Conservation (phyloP, 2,329 filamentous ascomycete species). For the Xylariomycetidae sp. region DNA sequence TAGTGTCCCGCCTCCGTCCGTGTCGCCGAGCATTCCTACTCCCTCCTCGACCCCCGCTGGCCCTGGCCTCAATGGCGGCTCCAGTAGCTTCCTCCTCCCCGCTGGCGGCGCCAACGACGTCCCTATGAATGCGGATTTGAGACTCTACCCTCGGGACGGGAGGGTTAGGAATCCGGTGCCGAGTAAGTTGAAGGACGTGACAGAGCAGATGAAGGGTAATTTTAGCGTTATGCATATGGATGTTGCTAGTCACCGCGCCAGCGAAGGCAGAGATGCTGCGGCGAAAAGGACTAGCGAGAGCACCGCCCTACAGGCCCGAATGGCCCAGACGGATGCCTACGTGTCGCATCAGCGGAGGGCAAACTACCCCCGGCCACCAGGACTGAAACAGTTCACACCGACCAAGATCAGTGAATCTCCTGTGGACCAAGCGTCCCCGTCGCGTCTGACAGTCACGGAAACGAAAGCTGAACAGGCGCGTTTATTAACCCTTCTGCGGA, state of each 20-base stretch:
- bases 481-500: conserved; percentile 51
- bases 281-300: conserved; percentile 59
- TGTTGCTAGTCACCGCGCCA: conserved; percentile 38
- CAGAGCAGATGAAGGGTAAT: conserved; percentile 52
- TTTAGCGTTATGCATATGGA: conserved; percentile 62
- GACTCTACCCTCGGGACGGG: conserved; percentile 37
- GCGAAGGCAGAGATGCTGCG: conserved; percentile 46
- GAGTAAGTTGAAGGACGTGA: conserved; percentile 57
- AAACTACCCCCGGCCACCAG: conserved; percentile 26
- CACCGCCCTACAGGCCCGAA: conserved; percentile 53
- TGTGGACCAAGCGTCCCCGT: conserved; percentile 10
- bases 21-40: conserved; percentile 16
- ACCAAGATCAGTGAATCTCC: conserved; percentile 15
- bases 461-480: conserved; percentile 57
- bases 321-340: conserved; percentile 51
- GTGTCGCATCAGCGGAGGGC: conserved; percentile 42
- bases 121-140: conserved; percentile 19
- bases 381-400: conserved; percentile 22
- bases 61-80: conserved; percentile 15
- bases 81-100: conserved; percentile 13
- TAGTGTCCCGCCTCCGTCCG: conserved; percentile 16
- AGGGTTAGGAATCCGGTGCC: conserved; percentile 55
- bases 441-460: conserved; percentile 39
- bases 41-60: conserved; percentile 15
- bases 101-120: conserved; percentile 12